Percentiles rank a stretch among this genome's conserved stretches.
Evolutionary conservation across 1,284 basidiomycete genomes (phyloP).

Genomic region (Termitomyces sp.): DNA sequence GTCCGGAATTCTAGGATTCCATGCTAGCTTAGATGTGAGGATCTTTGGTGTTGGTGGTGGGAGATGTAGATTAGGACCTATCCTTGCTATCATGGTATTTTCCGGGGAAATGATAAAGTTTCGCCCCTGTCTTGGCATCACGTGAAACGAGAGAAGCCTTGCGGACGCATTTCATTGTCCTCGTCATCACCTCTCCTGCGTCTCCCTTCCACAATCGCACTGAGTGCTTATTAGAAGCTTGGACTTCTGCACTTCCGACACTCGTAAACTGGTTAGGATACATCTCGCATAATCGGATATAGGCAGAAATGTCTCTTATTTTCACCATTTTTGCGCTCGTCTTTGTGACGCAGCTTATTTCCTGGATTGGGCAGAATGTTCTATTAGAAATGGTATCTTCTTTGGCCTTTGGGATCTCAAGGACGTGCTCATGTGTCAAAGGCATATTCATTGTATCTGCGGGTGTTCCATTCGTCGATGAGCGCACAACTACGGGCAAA

Average conservation of each 20-base stretch:
- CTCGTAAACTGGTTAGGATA: constrained; percentile 7
- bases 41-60: neutral
- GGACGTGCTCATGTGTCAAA: constrained; percentile 24
- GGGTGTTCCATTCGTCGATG: constrained; percentile 54
- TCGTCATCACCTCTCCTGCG: constrained; percentile 16
- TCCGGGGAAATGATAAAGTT: no score
- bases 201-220: constrained; percentile 10
- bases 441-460: constrained; percentile 68
- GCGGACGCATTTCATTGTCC: constrained; percentile 9
- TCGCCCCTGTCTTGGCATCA: neutral
- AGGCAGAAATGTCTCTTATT: constrained; percentile 61
- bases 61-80: neutral
- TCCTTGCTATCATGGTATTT: neutral
- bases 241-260: constrained; percentile 5
- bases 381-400: constrained; percentile 70
- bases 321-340: constrained; percentile 78
- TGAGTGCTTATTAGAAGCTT: constrained; percentile 11
- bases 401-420: constrained; percentile 5
- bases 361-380: constrained; percentile 84
- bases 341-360: constrained; percentile 75
- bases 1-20: neutral
- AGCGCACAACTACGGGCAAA: constrained; percentile 59
- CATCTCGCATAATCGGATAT: constrained; percentile 8
- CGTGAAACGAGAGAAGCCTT: neutral
- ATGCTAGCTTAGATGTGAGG: neutral